Evolutionary conservation across 345 rosid species (phyloP), one percentile per base, ranked within the genome.

Genomic region (Abelmoschus esculentus): DNA sequence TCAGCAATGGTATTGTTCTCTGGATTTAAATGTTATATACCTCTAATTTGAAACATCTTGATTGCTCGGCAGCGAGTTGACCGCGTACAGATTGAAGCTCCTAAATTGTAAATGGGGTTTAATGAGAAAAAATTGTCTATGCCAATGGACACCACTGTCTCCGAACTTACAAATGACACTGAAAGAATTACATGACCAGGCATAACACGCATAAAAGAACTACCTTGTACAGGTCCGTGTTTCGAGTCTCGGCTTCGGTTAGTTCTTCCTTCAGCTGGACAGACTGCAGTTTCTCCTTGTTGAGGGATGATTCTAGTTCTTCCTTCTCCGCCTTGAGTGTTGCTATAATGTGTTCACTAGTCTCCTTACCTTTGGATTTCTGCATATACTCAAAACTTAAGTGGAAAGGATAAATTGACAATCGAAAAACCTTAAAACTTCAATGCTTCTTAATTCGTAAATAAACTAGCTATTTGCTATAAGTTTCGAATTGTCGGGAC

Each of bases 31-130:
- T 63, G 57, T 50, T 52, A n/a, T 52, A 52, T 75, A 96, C 99
- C 98, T 96, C 99, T 34, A 96, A 80, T 89, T 96, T 92, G 83
- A 96, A 96, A 80, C 98, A 89, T 72, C 99, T 84, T n/a, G 98
- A 92, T 80, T 92, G 99, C 80, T 92, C 99, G 8, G 92, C 82
- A 47, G 95, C 98, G 76, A 92, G 98, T 78, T 92, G 99, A 73
- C 96, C 83, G 29, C 99, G 98, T 59, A 90, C 86, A 54, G 98
- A 89, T 74, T 92, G 99, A 76, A 92, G 98, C 79, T 92, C 99
- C 99, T 96, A 56, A 49, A 67, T 66, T 56, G 60, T 40, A 36
- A 59, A 67, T 2, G n/a, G 22, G 7, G 22, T 64, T 42, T 64
- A 22, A 54, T 42, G 34, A 44, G 26, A 61, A 40, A 40, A 40